Evolutionary conservation across 208 protist species (phyloP).

Genomic region (Leishmania gerbilli): DNA sequence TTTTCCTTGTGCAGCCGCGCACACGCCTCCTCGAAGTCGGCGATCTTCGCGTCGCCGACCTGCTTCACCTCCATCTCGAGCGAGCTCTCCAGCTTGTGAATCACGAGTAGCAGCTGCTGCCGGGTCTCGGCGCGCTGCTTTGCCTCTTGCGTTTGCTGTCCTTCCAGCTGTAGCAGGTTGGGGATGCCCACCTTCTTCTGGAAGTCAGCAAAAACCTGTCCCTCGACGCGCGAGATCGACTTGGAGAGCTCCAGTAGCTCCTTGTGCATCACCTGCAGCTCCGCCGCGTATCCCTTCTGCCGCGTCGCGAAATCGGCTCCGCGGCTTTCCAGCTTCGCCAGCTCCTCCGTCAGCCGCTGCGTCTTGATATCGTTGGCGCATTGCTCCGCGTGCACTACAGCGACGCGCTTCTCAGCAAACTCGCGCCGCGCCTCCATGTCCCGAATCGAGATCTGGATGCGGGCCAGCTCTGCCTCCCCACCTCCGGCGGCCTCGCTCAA

Average conservation of each 20-base stretch:
- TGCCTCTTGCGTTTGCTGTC: conserved; percentile 41
- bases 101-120: conserved; percentile 72
- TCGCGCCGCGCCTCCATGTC: conserved; percentile 73
- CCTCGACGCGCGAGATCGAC: conserved; percentile 77
- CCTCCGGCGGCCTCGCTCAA: conserved; percentile 56
- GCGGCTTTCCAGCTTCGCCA: conserved; percentile 27
- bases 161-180: conserved; percentile 92
- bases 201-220: conserved; percentile 91
- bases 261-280: conserved; percentile 44
- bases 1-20: conserved; percentile 51
- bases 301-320: conserved; percentile 20
- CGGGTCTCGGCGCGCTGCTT: conserved; percentile 66
- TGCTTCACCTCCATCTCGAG: conserved; percentile 75
- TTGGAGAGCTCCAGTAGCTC: conserved; percentile 52
- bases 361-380: conserved; percentile 46
- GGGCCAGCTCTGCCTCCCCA: conserved; percentile 78
- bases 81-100: conserved; percentile 78
- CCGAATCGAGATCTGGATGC: conserved; percentile 64
- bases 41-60: conserved; percentile 35
- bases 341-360: conserved; percentile 28
- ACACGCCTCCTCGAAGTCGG: conserved; percentile 46
- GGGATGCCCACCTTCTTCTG: conserved; percentile 79
- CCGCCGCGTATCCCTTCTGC: conserved; percentile 23
- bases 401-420: conserved; percentile 48
- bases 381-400: conserved; percentile 46